Evolutionary conservation across 306 rosid species (phyloP).

Genomic region (Vigna trinervia): DNA sequence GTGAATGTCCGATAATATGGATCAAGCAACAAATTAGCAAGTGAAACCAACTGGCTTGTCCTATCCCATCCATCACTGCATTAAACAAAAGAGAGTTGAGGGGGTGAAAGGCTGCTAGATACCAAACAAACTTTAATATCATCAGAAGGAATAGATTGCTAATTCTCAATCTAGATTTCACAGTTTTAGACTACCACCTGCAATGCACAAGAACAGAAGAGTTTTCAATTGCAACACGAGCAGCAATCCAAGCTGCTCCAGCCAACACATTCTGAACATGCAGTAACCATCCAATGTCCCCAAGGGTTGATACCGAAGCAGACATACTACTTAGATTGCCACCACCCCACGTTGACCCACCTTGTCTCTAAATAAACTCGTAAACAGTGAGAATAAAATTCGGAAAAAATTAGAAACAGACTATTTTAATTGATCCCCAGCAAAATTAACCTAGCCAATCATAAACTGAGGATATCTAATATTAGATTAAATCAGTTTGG

Average conservation of each 20-base stretch:
- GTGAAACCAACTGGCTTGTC: conserved; percentile 91
- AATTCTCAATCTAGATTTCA: conserved; percentile 27
- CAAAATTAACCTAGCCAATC: conserved; percentile 32
- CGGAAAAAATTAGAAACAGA: conserved; percentile 22
- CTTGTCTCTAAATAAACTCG: conserved; percentile 76
- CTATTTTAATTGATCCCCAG: conserved; percentile 3
- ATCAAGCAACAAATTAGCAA: conserved; percentile 92
- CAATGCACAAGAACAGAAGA: conserved; percentile 99
- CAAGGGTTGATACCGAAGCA: conserved; percentile 93
- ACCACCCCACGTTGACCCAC: conserved; percentile 99
- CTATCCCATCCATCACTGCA: conserved; percentile 99
- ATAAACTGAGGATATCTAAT: neutral
- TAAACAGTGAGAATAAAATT: conserved; percentile 36
- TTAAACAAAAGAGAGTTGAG: conserved; percentile 3
- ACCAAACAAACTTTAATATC: conserved; percentile 15
- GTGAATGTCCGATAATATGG: conserved; percentile 88
- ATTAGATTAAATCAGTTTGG: neutral
- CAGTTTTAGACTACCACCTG: conserved; percentile 64
- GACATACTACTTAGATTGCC: conserved; percentile 99
- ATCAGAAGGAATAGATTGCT: neutral
- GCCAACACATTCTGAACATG: conserved; percentile 92
- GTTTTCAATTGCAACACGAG: conserved; percentile 85
- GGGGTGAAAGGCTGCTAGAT: conserved; percentile 12
- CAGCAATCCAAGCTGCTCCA: conserved; percentile 98
- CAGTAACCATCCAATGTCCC: conserved; percentile 95